Base-by-base conservation (phyloP, 1,284 basidiomycete genomes). In the Boletus austroedulis region DNA sequence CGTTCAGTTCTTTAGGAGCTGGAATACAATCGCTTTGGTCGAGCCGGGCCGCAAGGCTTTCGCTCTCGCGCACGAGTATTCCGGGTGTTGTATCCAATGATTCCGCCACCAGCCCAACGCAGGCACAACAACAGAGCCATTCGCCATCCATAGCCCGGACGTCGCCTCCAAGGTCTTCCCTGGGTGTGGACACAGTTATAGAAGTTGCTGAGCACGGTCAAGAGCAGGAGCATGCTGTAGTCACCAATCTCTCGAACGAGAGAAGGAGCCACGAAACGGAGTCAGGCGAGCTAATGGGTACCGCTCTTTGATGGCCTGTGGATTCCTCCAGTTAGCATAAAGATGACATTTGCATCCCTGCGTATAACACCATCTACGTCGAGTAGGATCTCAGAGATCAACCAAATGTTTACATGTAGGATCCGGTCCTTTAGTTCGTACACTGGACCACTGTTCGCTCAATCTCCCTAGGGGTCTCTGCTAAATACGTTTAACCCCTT, bases 1-100 rank as follows among this genome's bases (percentile, higher is more conserved):
- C 76, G 32, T 34, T 77, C 64, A 68, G 76, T 28, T 67, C 78
- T 19, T 84, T 86, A 80, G 80, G 87, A 45, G 73, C 79, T 17
- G 82, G 83, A 21, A 76, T 89, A 59, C 83, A 87, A 15, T 84
- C 86, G 2, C 85, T 89, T 68, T 79, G 82, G 72, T 68, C 79
- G 19, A 72, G 63, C 43, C 73, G 78, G 7, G 63, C 78, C 9
- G 54, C 73, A 7, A 72, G 78, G 21, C 69, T 78, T 50, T 77
- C 80, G 10, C 58, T 67, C 29, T 66, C 72, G 19, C 70, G 73
- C 34, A 51, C 57, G 41, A 73, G 71, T 34, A n/a, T 67, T 31
- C 55, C 53, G 28, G 70, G 71, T 41, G 53, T 60, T 34, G 55
- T 36, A 23, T 59, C 72, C 49, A 62, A 58, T 21, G 71, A 72